Evolutionary conservation across 2,329 filamentous ascomycete species (phyloP), one percentile per base, ranked within the genome.

Genomic region (Pyricularia grisea): DNA sequence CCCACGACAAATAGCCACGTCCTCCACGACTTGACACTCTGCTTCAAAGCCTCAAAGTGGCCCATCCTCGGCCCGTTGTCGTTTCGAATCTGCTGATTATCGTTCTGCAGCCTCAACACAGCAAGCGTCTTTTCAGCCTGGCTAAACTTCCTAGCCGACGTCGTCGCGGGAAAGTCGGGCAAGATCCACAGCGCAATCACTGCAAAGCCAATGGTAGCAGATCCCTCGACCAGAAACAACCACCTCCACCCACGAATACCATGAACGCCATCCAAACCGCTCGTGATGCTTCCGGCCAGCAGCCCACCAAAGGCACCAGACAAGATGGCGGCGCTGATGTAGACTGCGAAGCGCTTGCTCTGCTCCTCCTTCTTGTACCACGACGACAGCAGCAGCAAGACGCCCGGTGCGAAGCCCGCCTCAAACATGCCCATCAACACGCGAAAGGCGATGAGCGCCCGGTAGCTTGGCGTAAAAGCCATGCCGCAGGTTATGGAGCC

Each of bases 151-250:
- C 70, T 72, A 20, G 88, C 10, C 58, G 58, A 61, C n/a, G 58
- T 88, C 68, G 87, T 83, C 69, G 88, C 87, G 0, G 90, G 90
- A 74, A 90, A 92, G 73, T 92, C 89, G 71, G 89, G 84, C 1
- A 92, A 87, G 75, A 88, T 81, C 82, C 86, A 91, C 76, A 86
- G 88, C 1, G 84, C 85, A 1, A 81, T 76, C 4, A 88, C 73
- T 2, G 87, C 70, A 14, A 42, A 88, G 0, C 89, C 4, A 5
- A 89, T 80, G 0, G 88, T 90, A 0, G 82, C 81, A 9, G 89
- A 67, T 14, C 88, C 88, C 78, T 87, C 84, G 28, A 87, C 79
- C 30, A 73, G 70, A 68, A 83, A 83, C 65, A 84, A 79, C 82
- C 78, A 85, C 27, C 78, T 78, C 80, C 81, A 85, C 0, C 80